phyloP scores from a whole-genome alignment of 2,329 filamentous ascomycete species.

The Grosmannia penicillata region DNA sequence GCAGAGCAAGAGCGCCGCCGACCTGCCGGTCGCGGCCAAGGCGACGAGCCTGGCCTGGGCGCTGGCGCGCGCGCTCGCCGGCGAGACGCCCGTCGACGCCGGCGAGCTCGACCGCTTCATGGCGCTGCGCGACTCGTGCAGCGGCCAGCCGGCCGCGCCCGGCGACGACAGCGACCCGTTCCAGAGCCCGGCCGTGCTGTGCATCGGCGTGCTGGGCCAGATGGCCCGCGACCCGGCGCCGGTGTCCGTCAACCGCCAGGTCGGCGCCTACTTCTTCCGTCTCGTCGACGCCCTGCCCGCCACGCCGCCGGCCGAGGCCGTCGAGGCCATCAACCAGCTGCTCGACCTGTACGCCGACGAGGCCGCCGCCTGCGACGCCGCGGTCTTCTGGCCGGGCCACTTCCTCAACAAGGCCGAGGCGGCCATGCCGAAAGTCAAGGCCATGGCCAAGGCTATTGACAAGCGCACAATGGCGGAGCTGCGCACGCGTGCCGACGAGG shows the following conservation, averaged over 20 bases:
- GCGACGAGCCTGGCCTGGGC: constrained; percentile 50
- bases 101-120: constrained; percentile 50
- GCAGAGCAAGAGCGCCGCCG: constrained; percentile 38
- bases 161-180: constrained; percentile 34
- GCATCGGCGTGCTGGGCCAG: constrained; percentile 50
- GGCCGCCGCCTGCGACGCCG: constrained; percentile 38
- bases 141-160: constrained; percentile 13
- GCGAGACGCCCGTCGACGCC: constrained; percentile 29
- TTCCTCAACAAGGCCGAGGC: constrained; percentile 45
- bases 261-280: constrained; percentile 47
- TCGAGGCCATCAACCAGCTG: constrained; percentile 51
- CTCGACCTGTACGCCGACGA: constrained; percentile 55
- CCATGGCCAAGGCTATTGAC: constrained; percentile 44
- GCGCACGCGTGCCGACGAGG: constrained; percentile 45
- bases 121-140: constrained; percentile 42
- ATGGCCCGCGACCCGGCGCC: constrained; percentile 42
- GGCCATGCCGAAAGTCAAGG: constrained; percentile 34
- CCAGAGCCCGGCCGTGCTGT: constrained; percentile 49
- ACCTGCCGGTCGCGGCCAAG: background rate
- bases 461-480: constrained; percentile 43
- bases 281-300: constrained; percentile 33
- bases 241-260: constrained; percentile 40
- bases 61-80: constrained; percentile 38
- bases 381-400: constrained; percentile 49
- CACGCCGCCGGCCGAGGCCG: constrained; percentile 38